A percentile compares a stretch with the other conserved stretches of the same genome.
phyloP scores from a whole-genome alignment of 2,329 filamentous ascomycete genomes.

The Nothomitra cinnamomea region DNA sequence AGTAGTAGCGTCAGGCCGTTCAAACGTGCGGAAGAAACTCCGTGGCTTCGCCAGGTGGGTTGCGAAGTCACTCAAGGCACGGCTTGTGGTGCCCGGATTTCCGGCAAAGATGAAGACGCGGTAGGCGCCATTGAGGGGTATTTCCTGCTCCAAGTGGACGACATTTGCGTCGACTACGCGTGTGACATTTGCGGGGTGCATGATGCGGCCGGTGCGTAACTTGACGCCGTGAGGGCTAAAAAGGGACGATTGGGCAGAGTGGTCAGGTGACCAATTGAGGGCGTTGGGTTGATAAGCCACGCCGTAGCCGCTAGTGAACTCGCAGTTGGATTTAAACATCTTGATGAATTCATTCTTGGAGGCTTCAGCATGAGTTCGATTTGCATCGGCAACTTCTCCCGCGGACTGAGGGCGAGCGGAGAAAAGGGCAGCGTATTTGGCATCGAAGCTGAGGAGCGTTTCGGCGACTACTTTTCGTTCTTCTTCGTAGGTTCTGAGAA shows the following conservation, averaged over 20 bases:
- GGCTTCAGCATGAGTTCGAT: slow-evolving; percentile 70
- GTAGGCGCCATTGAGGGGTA: slow-evolving; percentile 63
- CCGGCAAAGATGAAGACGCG: slow-evolving; percentile 55
- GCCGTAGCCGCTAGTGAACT: slow-evolving; percentile 57
- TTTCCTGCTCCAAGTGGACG: slow-evolving; percentile 60
- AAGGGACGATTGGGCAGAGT: neutral
- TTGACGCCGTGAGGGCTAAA: slow-evolving; percentile 25
- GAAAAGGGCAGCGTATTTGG: slow-evolving; percentile 79
- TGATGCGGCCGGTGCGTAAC: slow-evolving; percentile 26
- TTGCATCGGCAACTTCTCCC: slow-evolving; percentile 58
- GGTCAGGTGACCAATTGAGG: slow-evolving; percentile 38
- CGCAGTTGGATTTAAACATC: slow-evolving; percentile 54
- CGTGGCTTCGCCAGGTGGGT: slow-evolving; percentile 42
- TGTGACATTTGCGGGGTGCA: slow-evolving; percentile 53
- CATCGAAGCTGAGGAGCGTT: slow-evolving; percentile 70
- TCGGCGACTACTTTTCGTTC: slow-evolving; percentile 78
- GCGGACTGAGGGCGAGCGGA: slow-evolving; percentile 41
- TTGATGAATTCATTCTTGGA: slow-evolving; percentile 38
- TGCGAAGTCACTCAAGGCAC: slow-evolving; percentile 58
- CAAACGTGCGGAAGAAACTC: slow-evolving; percentile 57
- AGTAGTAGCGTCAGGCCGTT: slow-evolving; percentile 39
- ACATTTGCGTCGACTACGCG: slow-evolving; percentile 65
- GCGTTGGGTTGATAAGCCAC: slow-evolving; percentile 48
- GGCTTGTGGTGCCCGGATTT: slow-evolving; percentile 53
- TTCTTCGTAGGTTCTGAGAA: slow-evolving; percentile 65